A percentile compares a stretch with the other conserved stretches of the same genome.
Conservation (phyloP, 345 rosid genomes). For the Toxicodendron radicans region DNA sequence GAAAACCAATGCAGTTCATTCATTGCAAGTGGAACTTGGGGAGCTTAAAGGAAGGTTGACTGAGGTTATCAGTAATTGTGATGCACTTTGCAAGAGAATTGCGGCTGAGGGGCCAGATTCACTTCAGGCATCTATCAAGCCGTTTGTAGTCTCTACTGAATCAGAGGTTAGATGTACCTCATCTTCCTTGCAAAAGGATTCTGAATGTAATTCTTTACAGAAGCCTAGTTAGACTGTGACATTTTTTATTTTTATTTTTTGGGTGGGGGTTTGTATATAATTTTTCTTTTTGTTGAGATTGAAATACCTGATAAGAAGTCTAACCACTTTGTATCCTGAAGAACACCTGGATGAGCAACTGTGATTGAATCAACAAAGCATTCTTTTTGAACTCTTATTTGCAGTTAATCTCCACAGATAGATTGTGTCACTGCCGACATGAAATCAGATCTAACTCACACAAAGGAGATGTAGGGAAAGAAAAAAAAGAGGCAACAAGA, state of each 20-base stretch:
- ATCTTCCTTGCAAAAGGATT: constrained; percentile 17
- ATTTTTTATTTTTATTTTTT: not conserved
- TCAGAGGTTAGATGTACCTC: constrained; percentile 25
- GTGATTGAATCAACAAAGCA: not conserved
- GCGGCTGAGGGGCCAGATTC: constrained; percentile 75
- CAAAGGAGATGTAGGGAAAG: too few species aligned
- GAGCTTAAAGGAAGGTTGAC: constrained; percentile 88
- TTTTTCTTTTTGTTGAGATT: not conserved
- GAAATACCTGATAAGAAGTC: not conserved
- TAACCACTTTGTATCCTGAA: not conserved
- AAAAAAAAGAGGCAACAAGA: not conserved
- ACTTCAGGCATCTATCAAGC: constrained; percentile 49
- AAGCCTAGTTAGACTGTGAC: constrained; percentile 11
- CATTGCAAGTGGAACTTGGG: constrained; percentile 86
- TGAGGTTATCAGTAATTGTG: constrained; percentile 80
- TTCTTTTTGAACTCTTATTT: not conserved
- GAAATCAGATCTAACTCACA: too few species aligned
- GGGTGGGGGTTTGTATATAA: too few species aligned
- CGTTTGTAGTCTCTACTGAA: constrained; percentile 39
- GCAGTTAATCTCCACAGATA: too few species aligned
- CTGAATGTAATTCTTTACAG: constrained; percentile 11
- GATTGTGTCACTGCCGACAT: too few species aligned
- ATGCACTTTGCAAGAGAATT: constrained; percentile 78
- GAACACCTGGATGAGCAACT: not conserved
- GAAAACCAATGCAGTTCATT: constrained; percentile 56